Evolutionary conservation across 2,329 filamentous ascomycete species (phyloP), one percentile per base, ranked within the genome.

Genomic region (Aspergillus pseudonomiae): DNA sequence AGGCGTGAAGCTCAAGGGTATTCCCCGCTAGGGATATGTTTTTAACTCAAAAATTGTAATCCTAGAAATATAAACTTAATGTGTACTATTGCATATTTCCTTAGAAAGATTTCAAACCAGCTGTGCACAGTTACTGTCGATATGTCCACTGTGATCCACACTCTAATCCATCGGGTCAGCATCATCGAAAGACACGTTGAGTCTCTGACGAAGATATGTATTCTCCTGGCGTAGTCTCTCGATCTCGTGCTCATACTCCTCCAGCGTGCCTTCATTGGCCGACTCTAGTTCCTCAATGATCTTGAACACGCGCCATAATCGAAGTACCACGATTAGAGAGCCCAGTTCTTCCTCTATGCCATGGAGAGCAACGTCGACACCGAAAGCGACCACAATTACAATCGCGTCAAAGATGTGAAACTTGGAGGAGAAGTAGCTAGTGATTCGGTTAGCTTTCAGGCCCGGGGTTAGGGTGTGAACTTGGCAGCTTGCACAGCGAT

Each of bases 241-340:
- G 4, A 52, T 52, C 14, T 52, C 48, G 30, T n/a, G 48, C 28
- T 32, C 28, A 32, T 90, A 76, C 11, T 82, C 81, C 65, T 88
- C 87, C 78, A 88, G 85, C 72, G 87, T 81, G 75, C 91, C 88
- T 41, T 85, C 78, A 1, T 88, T 87, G 10, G 87, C 88, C 7
- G 88, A 82, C 34, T 85, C 85, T 65, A 91, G 81, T 75, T 91
- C 89, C 71, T 91, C 88, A 7, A 90, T 85, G 58, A 91, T 89
- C 79, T 91, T 90, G 73, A 90, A 86, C 52, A 91, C 83, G 19
- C 89, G 83, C 86, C 88, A 91, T 4, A 91, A 79, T 59, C 89
- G 86, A 52, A 91, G 78, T 4, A 90, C 81, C 32, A 91, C 82
- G 56, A 91, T 83, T n/a, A 91, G 79, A 0, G 87, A 89, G 1